Conservation (phyloP, 176 grass and related monocot species). For the Dendrocalamus sinicus region DNA sequence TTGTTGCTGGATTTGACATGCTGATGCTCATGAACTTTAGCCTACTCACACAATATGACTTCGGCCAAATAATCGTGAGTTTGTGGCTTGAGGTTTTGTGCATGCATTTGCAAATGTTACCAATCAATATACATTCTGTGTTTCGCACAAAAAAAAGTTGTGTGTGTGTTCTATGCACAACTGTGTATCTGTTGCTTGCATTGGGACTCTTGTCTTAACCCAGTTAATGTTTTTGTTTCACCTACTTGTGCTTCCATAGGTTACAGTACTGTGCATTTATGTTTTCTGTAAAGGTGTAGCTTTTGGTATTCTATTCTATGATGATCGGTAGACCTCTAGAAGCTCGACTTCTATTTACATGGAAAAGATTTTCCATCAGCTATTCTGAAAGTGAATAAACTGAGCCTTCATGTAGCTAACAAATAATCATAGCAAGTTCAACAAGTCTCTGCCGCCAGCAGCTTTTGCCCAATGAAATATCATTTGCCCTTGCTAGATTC, state of each 20-base stretch:
- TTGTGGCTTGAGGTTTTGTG: not conserved
- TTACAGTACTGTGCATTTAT: too few relatives aligned
- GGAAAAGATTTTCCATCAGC: not conserved
- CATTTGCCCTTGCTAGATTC: not conserved
- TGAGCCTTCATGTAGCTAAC: not conserved
- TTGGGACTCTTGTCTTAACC: too few relatives aligned
- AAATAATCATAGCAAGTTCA: conserved; percentile 15
- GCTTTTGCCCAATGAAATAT: not conserved
- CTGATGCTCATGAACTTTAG: not conserved
- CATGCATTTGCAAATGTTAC: not conserved
- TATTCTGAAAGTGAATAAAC: not conserved
- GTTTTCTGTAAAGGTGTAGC: not conserved
- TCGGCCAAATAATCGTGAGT: not conserved
- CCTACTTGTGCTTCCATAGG: too few relatives aligned
- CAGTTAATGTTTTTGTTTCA: too few relatives aligned
- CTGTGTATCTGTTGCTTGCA: too few relatives aligned
- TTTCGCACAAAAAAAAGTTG: too few relatives aligned
- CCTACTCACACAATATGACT: not conserved
- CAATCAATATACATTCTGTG: too few relatives aligned
- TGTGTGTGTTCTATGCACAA: too few relatives aligned
- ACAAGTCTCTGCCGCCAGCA: not conserved
- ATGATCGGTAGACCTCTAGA: not conserved
- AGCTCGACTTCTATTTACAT: not conserved
- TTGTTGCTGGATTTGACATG: not conserved
- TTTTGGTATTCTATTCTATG: not conserved